These are phyloP conservation scores for Aspergillus steynii DNA, from an alignment of 495 filamentous ascomycete species.

Conservation along the genomic window DNA sequence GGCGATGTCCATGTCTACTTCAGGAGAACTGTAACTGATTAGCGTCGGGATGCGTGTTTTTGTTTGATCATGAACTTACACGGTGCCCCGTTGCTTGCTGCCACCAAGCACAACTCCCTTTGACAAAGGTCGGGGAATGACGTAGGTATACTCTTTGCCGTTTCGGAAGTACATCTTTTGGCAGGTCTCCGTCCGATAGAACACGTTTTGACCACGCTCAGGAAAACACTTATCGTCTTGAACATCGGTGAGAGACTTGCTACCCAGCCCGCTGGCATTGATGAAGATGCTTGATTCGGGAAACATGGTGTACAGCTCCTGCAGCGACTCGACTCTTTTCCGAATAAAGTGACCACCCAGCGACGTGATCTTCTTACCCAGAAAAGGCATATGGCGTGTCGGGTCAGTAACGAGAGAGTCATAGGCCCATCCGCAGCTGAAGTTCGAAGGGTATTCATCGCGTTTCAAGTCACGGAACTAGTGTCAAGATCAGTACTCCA, in stretches of 20 bases:
- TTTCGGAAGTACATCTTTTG: slow-evolving; percentile 42
- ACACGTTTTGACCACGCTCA: slow-evolving; percentile 47
- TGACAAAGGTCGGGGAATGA: slow-evolving; percentile 48
- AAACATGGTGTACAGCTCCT: slow-evolving; percentile 40
- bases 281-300: slow-evolving; percentile 43
- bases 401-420: slow-evolving; percentile 45
- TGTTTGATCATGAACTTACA: slow-evolving; percentile 25
- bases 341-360: slow-evolving; percentile 43
- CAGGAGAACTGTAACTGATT: slow-evolving; percentile 26
- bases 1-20: slow-evolving; percentile 40
- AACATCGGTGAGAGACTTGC: slow-evolving; percentile 38
- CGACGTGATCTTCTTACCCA: slow-evolving; percentile 29
- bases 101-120: slow-evolving; percentile 48
- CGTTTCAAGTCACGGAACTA: slow-evolving; percentile 40
- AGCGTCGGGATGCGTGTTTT: not conserved
- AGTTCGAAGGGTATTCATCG: slow-evolving; percentile 39
- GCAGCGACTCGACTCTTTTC: slow-evolving; percentile 37
- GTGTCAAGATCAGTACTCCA: slow-evolving; percentile 1
- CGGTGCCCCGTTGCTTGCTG: slow-evolving; percentile 41
- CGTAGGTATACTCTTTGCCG: slow-evolving; percentile 50
- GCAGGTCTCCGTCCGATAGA: slow-evolving; percentile 33
- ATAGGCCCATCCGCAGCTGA: slow-evolving; percentile 42
- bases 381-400: slow-evolving; percentile 43
- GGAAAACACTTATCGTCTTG: slow-evolving; percentile 41
- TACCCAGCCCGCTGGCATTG: slow-evolving; percentile 46